Conservation (phyloP, 1,284 basidiomycete genomes). For the Pisolithus thermaeus region DNA sequence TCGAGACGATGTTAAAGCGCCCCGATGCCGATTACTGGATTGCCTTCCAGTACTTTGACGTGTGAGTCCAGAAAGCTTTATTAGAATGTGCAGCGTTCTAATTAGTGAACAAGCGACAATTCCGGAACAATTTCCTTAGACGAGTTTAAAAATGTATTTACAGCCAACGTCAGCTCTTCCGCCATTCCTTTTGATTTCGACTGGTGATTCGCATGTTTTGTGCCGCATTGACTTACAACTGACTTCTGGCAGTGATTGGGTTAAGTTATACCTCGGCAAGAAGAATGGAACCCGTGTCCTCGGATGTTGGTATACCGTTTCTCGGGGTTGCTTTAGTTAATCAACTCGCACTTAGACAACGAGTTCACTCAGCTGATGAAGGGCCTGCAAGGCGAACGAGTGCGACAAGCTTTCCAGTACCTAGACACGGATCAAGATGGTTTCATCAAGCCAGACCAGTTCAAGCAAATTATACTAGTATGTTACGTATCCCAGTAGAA, state of each 20-base stretch:
- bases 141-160: slow-evolving; percentile 90
- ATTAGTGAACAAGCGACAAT: slow-evolving; percentile 53
- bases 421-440: slow-evolving; percentile 86
- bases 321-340: slow-evolving; percentile 7
- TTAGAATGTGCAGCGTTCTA: slow-evolving; percentile 1
- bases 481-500: slow-evolving; percentile 17
- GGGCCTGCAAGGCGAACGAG: slow-evolving; percentile 90
- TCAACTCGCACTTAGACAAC: slow-evolving; percentile 50
- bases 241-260: slow-evolving; percentile 67
- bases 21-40: slow-evolving; percentile 95
- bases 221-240: slow-evolving; percentile 8
- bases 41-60: slow-evolving; percentile 94
- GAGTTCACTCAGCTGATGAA: slow-evolving; percentile 98
- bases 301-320: slow-evolving; percentile 61
- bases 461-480: slow-evolving; percentile 88
- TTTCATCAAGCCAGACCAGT: slow-evolving; percentile 87
- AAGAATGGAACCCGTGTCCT: slow-evolving; percentile 85
- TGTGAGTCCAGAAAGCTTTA: slow-evolving; percentile 49
- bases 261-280: slow-evolving; percentile 90
- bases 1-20: slow-evolving; percentile 84
- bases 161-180: slow-evolving; percentile 71
- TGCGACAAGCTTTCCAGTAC: slow-evolving; percentile 89
- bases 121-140: slow-evolving; percentile 88
- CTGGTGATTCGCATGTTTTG: slow-evolving; percentile 44
- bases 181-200: slow-evolving; percentile 94